A percentile compares a stretch with the other conserved stretches of the same genome.
Conservation (phyloP, 176 grass and related monocot genomes). For the Ensete ventricosum region DNA sequence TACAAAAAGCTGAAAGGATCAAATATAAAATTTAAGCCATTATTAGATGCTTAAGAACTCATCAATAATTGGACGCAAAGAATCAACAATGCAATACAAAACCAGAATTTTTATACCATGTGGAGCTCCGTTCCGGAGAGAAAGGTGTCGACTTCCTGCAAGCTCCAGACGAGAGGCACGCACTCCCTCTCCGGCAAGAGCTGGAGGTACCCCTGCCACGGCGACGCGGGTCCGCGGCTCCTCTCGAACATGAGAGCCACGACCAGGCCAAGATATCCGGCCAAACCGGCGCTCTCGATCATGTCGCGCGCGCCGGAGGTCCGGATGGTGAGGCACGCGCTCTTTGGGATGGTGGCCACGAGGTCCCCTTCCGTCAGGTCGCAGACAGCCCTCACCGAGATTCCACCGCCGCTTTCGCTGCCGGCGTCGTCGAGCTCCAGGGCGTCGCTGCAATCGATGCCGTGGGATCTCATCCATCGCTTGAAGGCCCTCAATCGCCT, state of each 20-base stretch:
- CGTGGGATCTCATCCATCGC: conserved; percentile 68
- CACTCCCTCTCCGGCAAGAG: conserved; percentile 65
- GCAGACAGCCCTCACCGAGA: conserved; percentile 47
- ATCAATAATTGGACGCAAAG: not conserved
- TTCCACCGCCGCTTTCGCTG: conserved; percentile 18
- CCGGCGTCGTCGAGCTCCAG: conserved; percentile 37
- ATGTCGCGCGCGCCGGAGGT: conserved; percentile 37
- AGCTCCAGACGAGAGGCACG: conserved; percentile 74
- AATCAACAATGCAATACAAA: not conserved
- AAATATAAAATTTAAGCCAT: no score
- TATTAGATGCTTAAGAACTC: not conserved
- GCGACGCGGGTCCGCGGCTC: conserved; percentile 34
- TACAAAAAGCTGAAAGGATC: not conserved
- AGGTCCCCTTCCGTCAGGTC: conserved; percentile 56
- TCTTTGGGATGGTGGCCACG: conserved; percentile 65
- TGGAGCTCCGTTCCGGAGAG: conserved; percentile 81
- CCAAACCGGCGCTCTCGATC: conserved; percentile 53
- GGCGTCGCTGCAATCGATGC: conserved; percentile 77
- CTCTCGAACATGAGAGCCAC: conserved; percentile 83
- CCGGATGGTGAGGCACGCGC: conserved; percentile 59
- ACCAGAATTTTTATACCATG: conserved; percentile 36
- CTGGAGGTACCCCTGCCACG: conserved; percentile 60
- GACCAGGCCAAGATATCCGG: conserved; percentile 44
- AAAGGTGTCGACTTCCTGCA: conserved; percentile 41
- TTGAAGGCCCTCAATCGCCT: conserved; percentile 63